Conservation (phyloP, 2,329 filamentous ascomycete genomes). For the Huntiella moniliformis region DNA sequence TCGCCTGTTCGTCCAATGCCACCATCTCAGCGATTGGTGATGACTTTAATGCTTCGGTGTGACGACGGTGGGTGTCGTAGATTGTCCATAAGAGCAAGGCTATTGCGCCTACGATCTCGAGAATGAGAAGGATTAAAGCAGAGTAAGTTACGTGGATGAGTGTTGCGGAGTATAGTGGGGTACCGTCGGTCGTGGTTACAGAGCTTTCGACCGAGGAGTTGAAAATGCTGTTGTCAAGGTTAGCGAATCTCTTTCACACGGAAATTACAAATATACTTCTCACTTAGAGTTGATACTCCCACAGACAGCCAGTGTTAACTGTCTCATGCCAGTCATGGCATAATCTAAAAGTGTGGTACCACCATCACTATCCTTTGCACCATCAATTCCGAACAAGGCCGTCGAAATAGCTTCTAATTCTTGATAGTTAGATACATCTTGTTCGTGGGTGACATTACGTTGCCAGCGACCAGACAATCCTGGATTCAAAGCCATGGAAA, state of each 20-base stretch:
- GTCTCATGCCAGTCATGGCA: not conserved
- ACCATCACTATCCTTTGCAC: constrained; percentile 9
- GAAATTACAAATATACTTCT: not conserved
- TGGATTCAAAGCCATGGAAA: constrained; percentile 11
- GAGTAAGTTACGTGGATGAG: constrained; percentile 15
- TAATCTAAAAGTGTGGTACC: not conserved
- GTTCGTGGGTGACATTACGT: too few species aligned
- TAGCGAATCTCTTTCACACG: not conserved
- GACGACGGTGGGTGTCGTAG: constrained; percentile 14
- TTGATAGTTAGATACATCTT: too few species aligned
- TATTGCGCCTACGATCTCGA: constrained; percentile 13
- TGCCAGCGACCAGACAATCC: constrained; percentile 8
- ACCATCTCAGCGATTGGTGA: constrained; percentile 15
- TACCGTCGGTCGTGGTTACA: constrained; percentile 11
- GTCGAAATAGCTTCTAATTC: too few species aligned
- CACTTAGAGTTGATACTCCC: not conserved
- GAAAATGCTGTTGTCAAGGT: not conserved
- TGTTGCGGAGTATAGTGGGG: constrained; percentile 11
- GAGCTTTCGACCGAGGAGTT: not conserved
- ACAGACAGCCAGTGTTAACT: not conserved
- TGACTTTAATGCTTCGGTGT: constrained; percentile 15
- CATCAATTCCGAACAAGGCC: not conserved
- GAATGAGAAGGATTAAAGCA: constrained; percentile 15
- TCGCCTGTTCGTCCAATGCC: constrained; percentile 13
- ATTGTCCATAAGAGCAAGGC: constrained; percentile 15